Evolutionary conservation across 257 asterid genomes (phyloP).

Genomic region (Nicotiana obtusifolia): DNA sequence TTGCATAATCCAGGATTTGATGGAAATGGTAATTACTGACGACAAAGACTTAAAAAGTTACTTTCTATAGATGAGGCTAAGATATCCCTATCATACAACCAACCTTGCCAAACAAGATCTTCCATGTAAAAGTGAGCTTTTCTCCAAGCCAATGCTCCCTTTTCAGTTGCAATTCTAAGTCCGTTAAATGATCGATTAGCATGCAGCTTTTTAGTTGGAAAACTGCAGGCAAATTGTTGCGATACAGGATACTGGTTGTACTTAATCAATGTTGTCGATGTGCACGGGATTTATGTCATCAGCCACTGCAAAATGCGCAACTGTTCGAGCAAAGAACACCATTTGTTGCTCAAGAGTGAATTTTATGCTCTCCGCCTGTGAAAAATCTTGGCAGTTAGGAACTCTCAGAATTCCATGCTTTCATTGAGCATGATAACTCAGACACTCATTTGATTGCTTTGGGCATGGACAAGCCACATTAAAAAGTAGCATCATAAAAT

Average conservation of each 20-base stretch:
- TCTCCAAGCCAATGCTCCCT: neutral
- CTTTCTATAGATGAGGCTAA: no score
- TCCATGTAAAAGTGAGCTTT: no score
- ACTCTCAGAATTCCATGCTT: neutral
- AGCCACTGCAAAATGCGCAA: constrained; percentile 60
- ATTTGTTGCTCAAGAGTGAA: constrained; percentile 88
- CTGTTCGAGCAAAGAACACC: constrained; percentile 84
- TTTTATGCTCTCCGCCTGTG: constrained; percentile 86
- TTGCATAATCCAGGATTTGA: neutral
- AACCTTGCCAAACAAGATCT: neutral
- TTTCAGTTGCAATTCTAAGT: neutral
- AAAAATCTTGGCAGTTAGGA: neutral
- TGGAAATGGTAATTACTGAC: neutral
- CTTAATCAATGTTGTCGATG: constrained; percentile 63
- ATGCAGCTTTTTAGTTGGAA: neutral
- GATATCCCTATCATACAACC: neutral
- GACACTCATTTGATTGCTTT: neutral
- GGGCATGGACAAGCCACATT: neutral
- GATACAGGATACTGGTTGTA: neutral
- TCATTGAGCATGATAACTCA: neutral
- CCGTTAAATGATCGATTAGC: neutral
- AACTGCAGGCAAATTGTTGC: neutral
- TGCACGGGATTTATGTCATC: constrained; percentile 64
- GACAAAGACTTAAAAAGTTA: neutral
- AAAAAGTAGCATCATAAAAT: neutral